A percentile compares a stretch with the other conserved stretches of the same genome.
These are phyloP conservation scores for Pyrenula aspistea DNA, from an alignment of 495 filamentous ascomycete species.

Conservation along the genomic window DNA sequence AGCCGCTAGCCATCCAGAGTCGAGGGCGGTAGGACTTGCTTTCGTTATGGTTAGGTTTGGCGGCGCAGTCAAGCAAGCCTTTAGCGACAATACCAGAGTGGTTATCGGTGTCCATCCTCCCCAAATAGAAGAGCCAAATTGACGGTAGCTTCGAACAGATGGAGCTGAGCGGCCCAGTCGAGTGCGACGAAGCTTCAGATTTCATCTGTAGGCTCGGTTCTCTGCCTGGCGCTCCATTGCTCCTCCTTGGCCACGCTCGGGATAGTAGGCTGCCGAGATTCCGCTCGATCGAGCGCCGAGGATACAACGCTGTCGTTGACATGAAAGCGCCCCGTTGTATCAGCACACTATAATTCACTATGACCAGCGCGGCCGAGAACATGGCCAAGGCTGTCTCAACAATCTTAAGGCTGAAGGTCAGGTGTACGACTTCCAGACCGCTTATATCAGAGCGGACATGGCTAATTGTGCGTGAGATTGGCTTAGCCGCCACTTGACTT, in stretches of 20 bases:
- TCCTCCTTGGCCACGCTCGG: neutral
- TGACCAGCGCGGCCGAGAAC: neutral
- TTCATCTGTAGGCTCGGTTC: neutral
- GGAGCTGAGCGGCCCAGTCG: neutral
- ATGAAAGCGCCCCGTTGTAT: neutral
- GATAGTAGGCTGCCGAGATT: neutral
- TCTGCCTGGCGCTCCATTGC: neutral
- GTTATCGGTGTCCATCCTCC: neutral
- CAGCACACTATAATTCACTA: neutral
- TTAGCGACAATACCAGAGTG: neutral
- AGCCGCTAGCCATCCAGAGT: neutral
- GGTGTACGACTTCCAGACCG: neutral
- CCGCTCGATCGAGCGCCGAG: neutral
- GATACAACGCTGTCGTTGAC: neutral
- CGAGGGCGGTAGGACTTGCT: neutral
- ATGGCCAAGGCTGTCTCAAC: neutral
- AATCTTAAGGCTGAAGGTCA: neutral
- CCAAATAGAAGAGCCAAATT: conserved; percentile 1
- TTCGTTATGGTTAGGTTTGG: neutral
- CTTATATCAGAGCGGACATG: neutral
- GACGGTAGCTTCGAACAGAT: neutral
- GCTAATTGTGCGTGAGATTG: neutral
- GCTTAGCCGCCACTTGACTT: neutral
- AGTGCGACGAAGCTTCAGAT: neutral
- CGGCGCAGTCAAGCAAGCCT: neutral